Evolutionary conservation across 2,329 filamentous ascomycete genomes (phyloP).

Genomic region (Triangularia verruculosa): DNA sequence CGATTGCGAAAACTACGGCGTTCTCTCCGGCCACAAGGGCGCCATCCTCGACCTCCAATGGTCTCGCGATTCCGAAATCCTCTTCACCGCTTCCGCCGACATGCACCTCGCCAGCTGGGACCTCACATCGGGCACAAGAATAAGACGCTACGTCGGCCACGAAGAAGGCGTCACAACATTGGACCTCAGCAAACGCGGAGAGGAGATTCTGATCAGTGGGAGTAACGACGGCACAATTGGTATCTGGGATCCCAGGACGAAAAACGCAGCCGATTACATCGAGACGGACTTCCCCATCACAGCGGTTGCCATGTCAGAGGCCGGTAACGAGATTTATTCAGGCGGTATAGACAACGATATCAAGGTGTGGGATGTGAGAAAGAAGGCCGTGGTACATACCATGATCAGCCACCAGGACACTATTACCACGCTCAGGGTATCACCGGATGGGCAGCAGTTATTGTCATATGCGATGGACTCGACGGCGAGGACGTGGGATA

Average conservation of each 20-base stretch:
- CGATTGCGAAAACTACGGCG: slow-evolving; percentile 90
- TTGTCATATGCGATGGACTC: slow-evolving; percentile 93
- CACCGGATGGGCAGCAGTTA: slow-evolving; percentile 85
- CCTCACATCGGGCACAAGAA: slow-evolving; percentile 82
- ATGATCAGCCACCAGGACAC: slow-evolving; percentile 90
- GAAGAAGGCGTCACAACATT: slow-evolving; percentile 94
- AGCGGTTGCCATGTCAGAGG: slow-evolving; percentile 84
- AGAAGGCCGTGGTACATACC: slow-evolving; percentile 82
- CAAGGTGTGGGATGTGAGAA: slow-evolving; percentile 93
- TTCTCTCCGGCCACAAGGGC: slow-evolving; percentile 83
- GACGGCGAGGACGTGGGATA: slow-evolving; percentile 92
- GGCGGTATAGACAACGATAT: slow-evolving; percentile 97
- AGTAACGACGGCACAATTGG: slow-evolving; percentile 93
- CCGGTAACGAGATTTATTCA: slow-evolving; percentile 91
- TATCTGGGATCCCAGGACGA: slow-evolving; percentile 92
- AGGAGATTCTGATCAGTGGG: slow-evolving; percentile 85
- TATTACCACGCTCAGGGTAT: slow-evolving; percentile 84
- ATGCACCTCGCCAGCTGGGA: slow-evolving; percentile 95
- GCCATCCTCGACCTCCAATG: slow-evolving; percentile 91
- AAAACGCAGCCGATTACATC: slow-evolving; percentile 82
- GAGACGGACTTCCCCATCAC: slow-evolving; percentile 92
- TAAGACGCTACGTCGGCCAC: slow-evolving; percentile 88
- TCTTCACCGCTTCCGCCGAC: slow-evolving; percentile 93
- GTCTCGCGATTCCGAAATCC: slow-evolving; percentile 87
- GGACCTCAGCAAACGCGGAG: slow-evolving; percentile 83